Conservation (phyloP, 2,329 filamentous ascomycete genomes). For the Colletotrichum sp. region DNA sequence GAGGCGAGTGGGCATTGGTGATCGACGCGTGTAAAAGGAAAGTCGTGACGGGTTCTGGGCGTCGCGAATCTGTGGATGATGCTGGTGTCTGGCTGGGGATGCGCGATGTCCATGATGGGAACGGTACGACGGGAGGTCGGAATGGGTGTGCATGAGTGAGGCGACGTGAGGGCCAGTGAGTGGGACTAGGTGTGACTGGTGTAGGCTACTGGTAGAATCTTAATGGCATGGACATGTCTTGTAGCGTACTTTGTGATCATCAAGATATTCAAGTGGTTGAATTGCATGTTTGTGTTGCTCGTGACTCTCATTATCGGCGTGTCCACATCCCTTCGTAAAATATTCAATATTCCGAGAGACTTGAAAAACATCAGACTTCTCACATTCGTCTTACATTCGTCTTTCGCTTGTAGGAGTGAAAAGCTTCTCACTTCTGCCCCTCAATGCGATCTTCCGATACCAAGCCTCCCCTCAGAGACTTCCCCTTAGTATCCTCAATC, state of each 20-base stretch:
- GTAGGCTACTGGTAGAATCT: not conserved
- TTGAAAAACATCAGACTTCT: not conserved
- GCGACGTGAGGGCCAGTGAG: not conserved
- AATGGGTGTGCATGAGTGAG: not conserved
- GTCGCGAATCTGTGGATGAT: not conserved
- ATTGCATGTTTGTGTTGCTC: accelerated
- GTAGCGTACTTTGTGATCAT: too few relatives aligned
- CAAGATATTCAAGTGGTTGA: not conserved
- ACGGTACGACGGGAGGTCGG: not conserved
- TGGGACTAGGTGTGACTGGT: accelerated
- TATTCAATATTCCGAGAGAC: not conserved
- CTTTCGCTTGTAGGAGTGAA: not conserved
- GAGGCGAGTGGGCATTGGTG: not conserved
- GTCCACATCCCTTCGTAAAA: not conserved
- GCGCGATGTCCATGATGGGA: not conserved
- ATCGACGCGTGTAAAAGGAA: not conserved
- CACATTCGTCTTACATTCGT: not conserved
- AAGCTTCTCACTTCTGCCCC: not conserved
- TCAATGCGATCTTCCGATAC: not conserved
- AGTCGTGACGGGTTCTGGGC: not conserved
- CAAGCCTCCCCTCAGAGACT: not conserved
- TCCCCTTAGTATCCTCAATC: not conserved
- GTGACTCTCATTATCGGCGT: not conserved
- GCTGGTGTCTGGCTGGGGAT: not conserved
- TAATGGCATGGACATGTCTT: accelerated